Base-by-base conservation (phyloP, 768 basidiomycete genomes). In the Suillus spraguei region DNA sequence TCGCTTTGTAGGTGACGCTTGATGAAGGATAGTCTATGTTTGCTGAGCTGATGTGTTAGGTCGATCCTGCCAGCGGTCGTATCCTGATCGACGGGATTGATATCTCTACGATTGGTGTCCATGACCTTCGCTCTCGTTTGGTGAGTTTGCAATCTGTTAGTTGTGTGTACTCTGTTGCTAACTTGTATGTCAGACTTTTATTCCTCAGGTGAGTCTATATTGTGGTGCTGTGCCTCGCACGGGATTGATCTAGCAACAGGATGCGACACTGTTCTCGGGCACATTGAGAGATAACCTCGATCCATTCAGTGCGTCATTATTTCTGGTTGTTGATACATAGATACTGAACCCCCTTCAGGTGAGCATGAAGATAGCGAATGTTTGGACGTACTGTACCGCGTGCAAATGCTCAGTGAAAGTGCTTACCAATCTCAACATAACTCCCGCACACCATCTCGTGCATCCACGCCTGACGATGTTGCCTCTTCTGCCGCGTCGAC, bases 71-170 rank as follows among this genome's bases (percentile, higher is more conserved):
- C 3, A 79, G 78, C 17, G 95, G 95, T 0, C 82, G 82, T 28
- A 94, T 97, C 59, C 36, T 91, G 53, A 87, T 97, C 22, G 95
- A 95, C 65, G 95, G 94, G 5, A 88, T 96, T 63, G 94, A 96
- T 70, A 93, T 95, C 59, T 88, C 89, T 1, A 88, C 79, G 4
- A 95, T 97, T 62, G 94, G 94, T 14, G 76, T 95, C 20, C 86
- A 94, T 69, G 94, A 95, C 71, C 71, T 96, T 65, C 82, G 91
- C n/a, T 89, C 90, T 1, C 84, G 88, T 65, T 67, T 91, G 74
- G 89, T 90, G 70, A 71, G 87, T 76, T 4, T 60, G n/a, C 11
- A 16, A 58, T 22, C 59, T 61, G 35, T 53, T 53, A 42, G 16
- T 20, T 61, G 38, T 53, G 5, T 55, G 41, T 61, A 49, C 56